These are phyloP conservation scores for Pseudozyma sp. DNA, from an alignment of 1,284 basidiomycete genomes.

Conservation along the genomic window DNA sequence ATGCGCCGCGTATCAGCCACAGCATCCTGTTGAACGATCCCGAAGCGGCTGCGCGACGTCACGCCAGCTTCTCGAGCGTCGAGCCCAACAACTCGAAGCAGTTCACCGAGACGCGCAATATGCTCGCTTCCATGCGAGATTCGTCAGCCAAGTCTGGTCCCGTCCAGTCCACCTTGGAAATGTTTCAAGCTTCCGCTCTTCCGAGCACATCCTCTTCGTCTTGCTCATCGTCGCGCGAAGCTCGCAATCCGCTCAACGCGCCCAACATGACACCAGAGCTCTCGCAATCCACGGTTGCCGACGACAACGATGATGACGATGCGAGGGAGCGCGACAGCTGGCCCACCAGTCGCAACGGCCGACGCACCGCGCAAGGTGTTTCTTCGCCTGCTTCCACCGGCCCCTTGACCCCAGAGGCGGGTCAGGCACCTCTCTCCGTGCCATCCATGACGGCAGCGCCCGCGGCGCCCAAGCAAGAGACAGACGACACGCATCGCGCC, in stretches of 20 bases:
- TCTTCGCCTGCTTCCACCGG: slow-evolving; percentile 25
- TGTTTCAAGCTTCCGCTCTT: background rate
- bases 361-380: background rate
- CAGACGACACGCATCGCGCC: slow-evolving; percentile 1
- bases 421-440: background rate
- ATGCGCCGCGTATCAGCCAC: slow-evolving; percentile 8
- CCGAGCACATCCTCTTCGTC: background rate
- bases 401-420: slow-evolving; percentile 25
- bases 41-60: slow-evolving; percentile 33
- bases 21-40: background rate
- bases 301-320: slow-evolving; percentile 38
- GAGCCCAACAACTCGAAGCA: slow-evolving; percentile 34
- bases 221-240: slow-evolving; percentile 4
- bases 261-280: slow-evolving; percentile 28
- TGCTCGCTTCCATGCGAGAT: slow-evolving; percentile 29
- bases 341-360: slow-evolving; percentile 45
- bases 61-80: slow-evolving; percentile 51
- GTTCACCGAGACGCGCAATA: slow-evolving; percentile 23
- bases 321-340: slow-evolving; percentile 53
- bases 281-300: slow-evolving; percentile 17
- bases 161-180: background rate
- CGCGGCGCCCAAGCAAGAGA: slow-evolving; percentile 12
- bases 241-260: slow-evolving; percentile 11
- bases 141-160: slow-evolving; percentile 11
- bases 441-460: slow-evolving; percentile 15